phyloP scores from a whole-genome alignment of 345 rosid genomes.

The Euclidium syriacum region DNA sequence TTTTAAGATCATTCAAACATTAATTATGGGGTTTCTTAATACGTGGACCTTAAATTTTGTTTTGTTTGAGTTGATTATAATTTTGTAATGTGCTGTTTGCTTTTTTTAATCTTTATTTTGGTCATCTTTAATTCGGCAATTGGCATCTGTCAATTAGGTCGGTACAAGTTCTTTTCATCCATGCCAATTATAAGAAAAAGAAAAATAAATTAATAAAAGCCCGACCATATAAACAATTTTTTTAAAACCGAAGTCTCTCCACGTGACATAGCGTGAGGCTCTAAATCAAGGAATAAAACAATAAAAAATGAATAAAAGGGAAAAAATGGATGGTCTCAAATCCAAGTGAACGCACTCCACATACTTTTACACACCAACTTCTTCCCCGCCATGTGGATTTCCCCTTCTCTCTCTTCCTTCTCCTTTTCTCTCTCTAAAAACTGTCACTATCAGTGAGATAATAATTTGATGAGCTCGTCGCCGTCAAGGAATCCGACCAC shows the following conservation, averaged over 20 bases:
- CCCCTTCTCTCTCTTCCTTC: conserved; percentile 15
- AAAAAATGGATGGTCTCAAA: conserved; percentile 20
- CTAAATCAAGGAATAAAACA: conserved; percentile 2
- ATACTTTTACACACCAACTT: not conserved
- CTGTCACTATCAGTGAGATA: not conserved
- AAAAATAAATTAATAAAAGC: not conserved
- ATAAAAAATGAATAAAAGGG: not conserved
- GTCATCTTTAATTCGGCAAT: not conserved
- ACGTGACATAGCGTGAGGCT: conserved; percentile 8
- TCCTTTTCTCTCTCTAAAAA: not conserved
- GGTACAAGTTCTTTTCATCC: conserved; percentile 5
- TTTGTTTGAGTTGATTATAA: not conserved
- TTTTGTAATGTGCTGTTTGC: not conserved
- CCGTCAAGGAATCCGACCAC: conserved; percentile 32
- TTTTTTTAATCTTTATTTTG: not conserved
- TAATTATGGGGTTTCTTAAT: not conserved
- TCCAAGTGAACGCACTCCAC: conserved; percentile 16
- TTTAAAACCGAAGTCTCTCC: conserved; percentile 3
- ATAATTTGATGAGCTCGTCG: conserved; percentile 31
- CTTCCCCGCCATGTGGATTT: conserved; percentile 32
- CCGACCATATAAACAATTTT: conserved; percentile 3
- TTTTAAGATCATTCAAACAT: not conserved
- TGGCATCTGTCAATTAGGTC: not conserved
- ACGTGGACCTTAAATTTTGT: not conserved
- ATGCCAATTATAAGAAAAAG: not conserved